These are phyloP conservation scores for Chaetothyriales sp. DNA, from an alignment of 2,329 filamentous ascomycete genomes.

Conservation along the genomic window DNA sequence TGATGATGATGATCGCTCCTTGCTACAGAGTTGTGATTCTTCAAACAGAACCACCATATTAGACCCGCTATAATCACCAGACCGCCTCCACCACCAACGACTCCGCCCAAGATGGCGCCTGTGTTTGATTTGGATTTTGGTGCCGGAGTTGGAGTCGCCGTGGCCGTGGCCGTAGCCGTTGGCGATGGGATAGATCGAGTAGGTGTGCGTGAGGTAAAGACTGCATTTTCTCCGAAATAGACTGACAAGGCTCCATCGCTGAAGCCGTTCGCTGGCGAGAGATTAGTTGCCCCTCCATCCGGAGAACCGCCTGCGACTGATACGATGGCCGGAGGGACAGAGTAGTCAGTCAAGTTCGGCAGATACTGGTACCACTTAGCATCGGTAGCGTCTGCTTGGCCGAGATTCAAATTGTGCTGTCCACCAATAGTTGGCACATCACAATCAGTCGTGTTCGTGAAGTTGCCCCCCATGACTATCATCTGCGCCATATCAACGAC, in stretches of 20 bases:
- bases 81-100: conserved; percentile 3
- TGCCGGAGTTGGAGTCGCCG: conserved; percentile 20
- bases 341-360: conserved; percentile 5
- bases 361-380: conserved; percentile 8
- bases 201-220: conserved; percentile 1
- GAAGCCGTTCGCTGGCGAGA: conserved; percentile 1
- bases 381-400: conserved; percentile 3
- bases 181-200: conserved; percentile 15
- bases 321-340: conserved; percentile 5
- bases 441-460: conserved; percentile 5
- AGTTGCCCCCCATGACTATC: conserved; percentile 27
- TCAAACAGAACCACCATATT: not conserved
- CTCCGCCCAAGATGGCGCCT: conserved; percentile 7
- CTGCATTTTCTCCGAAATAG: conserved; percentile 4
- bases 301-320: conserved; percentile 5
- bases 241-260: conserved; percentile 2
- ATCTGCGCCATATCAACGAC: conserved; percentile 28
- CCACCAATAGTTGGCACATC: conserved; percentile 4
- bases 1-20: not conserved
- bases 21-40: not conserved
- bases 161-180: not conserved
- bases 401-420: conserved; percentile 8
- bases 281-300: conserved; percentile 4
- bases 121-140: conserved; percentile 6
- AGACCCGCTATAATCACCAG: not conserved